Evolutionary conservation across 768 basidiomycete species (phyloP), one percentile per base, ranked within the genome.

Genomic region (Podaxis pistillaris): DNA sequence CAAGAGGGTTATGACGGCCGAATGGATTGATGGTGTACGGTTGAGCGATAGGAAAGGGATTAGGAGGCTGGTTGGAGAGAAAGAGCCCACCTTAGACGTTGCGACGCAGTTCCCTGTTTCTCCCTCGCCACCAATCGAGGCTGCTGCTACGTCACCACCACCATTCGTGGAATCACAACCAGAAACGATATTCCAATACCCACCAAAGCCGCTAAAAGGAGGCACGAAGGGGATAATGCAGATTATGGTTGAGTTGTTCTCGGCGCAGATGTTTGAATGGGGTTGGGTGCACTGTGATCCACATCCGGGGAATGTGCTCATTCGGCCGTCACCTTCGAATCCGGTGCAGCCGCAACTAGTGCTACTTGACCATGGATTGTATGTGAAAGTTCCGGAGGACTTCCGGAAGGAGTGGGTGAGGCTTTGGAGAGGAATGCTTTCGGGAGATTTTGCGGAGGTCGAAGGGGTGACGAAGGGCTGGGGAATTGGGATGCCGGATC

Each of bases 331-430:
- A 26, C 86, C 86, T 19, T 69, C 69, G 15, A 67, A 76, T 19
- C 81, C 80, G 0, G 68, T 66, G 7, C 68, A 72, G 4, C 81
- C 86, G 1, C 88, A 91, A 68, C 79, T 94, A 64, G 90, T 97
- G 36, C 79, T 97, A 12, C 85, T 98, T 67, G 96, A 98, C 71
- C 96, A 98, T 71, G 96, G 96, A 1, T 77, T 98, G 11, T 97
- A 96, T 70, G 91, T 96, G 41, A 78, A 79, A 7, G 82, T 94
- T 3, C 73, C 84, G 15, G 83, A 88, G 17, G 71, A 78, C 1
- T 94, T 97, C 72, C 82, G 85, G 64, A 75, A 81, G 36, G 85
- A 96, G 60, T 96, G 95, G 79, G 88, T 90, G 17, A 75, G 78
- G 3, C 76, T 96, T 4, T 95, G 94, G 94, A 81, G 85, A 56